Percentiles rank a stretch among this genome's conserved stretches.
Evolutionary conservation across 345 rosid genomes (phyloP).

Genomic region (Boechera retrofracta): DNA sequence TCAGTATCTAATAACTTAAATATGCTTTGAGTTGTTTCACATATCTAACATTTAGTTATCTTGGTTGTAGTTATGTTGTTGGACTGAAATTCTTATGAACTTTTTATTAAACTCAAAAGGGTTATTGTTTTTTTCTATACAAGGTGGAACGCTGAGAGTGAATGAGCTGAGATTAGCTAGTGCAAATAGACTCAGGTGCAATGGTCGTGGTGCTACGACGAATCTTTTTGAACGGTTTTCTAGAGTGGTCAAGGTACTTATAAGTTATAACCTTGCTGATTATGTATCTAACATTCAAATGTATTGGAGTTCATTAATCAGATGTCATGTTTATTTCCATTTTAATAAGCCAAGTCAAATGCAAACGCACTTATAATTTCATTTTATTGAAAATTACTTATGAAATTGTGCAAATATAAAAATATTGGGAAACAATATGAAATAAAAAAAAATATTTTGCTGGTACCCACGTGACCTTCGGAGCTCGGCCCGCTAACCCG

Average conservation of each 20-base stretch:
- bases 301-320: conserved; percentile 21
- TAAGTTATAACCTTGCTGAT: not conserved
- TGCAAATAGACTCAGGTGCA: conserved; percentile 50
- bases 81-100: not conserved
- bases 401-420: no score
- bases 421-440: no score
- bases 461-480: no score
- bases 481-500: no score
- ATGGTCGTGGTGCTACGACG: conserved; percentile 58
- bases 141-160: conserved; percentile 45
- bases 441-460: no score
- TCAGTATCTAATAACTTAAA: not conserved
- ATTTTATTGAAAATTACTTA: no score
- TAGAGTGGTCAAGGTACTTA: conserved; percentile 70
- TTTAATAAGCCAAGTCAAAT: conserved; percentile 58
- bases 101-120: not conserved
- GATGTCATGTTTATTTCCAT: conserved; percentile 17
- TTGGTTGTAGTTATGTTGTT: conserved; percentile 4
- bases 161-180: conserved; percentile 50
- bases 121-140: conserved; percentile 7
- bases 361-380: conserved; percentile 60
- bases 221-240: conserved; percentile 77
- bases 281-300: not conserved
- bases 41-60: not conserved
- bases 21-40: not conserved